phyloP scores from a whole-genome alignment of 164 flowering plant species.

The Chloranthus sessilifolius region DNA sequence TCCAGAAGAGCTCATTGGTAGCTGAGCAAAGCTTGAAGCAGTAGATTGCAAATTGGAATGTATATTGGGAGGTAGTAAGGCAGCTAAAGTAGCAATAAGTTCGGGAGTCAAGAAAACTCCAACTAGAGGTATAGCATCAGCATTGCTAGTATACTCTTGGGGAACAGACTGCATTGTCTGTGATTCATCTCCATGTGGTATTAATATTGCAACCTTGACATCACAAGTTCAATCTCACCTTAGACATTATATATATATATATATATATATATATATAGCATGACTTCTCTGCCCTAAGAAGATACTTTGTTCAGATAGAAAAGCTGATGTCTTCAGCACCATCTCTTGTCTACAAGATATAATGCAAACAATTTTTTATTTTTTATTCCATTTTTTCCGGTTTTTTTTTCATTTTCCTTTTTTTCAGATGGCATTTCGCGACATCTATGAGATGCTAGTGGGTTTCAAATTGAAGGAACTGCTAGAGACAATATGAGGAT shows the following conservation, averaged over 20 bases:
- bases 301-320: too few relatives aligned
- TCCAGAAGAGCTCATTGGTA: conserved; percentile 22
- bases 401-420: too few relatives aligned
- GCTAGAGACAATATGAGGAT: conserved; percentile 4
- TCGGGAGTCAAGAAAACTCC: conserved; percentile 80
- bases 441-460: conserved; percentile 15
- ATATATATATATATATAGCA: too few relatives aligned
- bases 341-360: too few relatives aligned
- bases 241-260: too few relatives aligned
- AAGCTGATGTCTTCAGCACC: too few relatives aligned
- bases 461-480: conserved; percentile 12
- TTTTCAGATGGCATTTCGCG: conserved; percentile 10
- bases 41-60: too few relatives aligned
- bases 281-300: too few relatives aligned
- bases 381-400: too few relatives aligned
- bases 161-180: conserved; percentile 26
- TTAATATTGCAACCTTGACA: too few relatives aligned
- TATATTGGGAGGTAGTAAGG: conserved; percentile 49
- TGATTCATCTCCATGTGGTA: conserved; percentile 31
- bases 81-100: conserved; percentile 73
- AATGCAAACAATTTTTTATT: too few relatives aligned
- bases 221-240: too few relatives aligned
- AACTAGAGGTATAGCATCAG: conserved; percentile 38
- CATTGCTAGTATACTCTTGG: conserved; percentile 27
- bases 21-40: conserved; percentile 27